Evolutionary conservation across 352 stramenopile species (phyloP).

Genomic region (Pilasporangium apinafurcum): DNA sequence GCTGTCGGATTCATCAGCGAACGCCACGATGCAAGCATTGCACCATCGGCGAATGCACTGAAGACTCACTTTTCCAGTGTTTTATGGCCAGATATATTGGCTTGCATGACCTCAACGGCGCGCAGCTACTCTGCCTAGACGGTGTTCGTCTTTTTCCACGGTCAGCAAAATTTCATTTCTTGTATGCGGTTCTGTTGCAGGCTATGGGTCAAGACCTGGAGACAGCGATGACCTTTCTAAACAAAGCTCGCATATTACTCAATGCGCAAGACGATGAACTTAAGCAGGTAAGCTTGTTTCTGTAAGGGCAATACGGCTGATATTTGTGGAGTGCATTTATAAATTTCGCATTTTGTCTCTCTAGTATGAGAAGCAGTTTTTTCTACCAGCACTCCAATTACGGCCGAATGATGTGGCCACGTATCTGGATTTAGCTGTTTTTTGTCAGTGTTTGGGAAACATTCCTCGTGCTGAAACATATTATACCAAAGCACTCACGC

Average conservation of each 20-base stretch:
- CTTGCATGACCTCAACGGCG: constrained; percentile 36
- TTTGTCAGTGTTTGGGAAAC: constrained; percentile 41
- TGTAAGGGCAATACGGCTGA: background rate
- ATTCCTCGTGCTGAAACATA: constrained; percentile 36
- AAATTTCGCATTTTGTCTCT: background rate
- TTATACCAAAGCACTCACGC: constrained; percentile 38
- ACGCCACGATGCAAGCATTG: constrained; percentile 20
- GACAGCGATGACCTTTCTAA: constrained; percentile 22
- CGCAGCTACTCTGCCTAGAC: constrained; percentile 24
- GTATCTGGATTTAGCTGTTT: constrained; percentile 46
- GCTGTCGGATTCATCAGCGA: constrained; percentile 13
- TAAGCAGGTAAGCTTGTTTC: constrained; percentile 17
- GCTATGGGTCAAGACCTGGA: constrained; percentile 38
- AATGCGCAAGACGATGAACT: constrained; percentile 19
- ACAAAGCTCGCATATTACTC: constrained; percentile 11
- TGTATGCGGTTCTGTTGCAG: constrained; percentile 33
- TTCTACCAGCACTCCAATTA: constrained; percentile 46
- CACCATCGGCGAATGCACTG: constrained; percentile 16
- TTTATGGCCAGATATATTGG: constrained; percentile 45
- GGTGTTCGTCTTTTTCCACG: constrained; percentile 25
- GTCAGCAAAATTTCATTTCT: constrained; percentile 30
- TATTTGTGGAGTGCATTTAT: too few species aligned
- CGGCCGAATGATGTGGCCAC: constrained; percentile 36
- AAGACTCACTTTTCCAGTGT: constrained; percentile 34
- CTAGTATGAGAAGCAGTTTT: constrained; percentile 41